A percentile compares a stretch with the other conserved stretches of the same genome.
Conservation (phyloP, 495 filamentous ascomycete genomes). For the Lindgomyces ingoldianus region DNA sequence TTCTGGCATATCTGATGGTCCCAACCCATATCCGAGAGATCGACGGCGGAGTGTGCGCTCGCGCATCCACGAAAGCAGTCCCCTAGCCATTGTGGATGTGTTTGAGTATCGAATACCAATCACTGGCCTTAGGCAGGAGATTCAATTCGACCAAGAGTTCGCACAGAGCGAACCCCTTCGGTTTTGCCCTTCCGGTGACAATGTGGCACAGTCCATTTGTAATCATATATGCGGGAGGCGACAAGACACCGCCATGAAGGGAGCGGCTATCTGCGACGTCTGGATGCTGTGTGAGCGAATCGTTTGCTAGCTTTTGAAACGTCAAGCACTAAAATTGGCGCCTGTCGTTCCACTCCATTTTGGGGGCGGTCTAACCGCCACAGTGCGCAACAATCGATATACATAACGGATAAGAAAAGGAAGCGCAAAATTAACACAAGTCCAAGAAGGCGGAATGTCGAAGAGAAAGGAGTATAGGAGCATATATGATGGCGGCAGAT, state of each 20-base stretch:
- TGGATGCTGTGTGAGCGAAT: background rate
- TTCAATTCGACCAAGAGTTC: background rate
- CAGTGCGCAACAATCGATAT: background rate
- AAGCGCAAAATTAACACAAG: too few species aligned
- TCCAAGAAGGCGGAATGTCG: too few species aligned
- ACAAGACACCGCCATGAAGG: background rate
- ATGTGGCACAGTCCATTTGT: constrained; percentile 4
- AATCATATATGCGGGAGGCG: background rate
- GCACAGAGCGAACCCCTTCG: background rate
- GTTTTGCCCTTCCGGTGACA: background rate
- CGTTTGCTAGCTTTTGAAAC: background rate
- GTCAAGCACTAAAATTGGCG: background rate
- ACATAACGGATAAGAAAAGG: background rate
- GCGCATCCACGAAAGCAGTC: background rate
- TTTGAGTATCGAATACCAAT: background rate
- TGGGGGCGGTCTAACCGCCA: background rate
- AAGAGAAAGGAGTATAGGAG: too few species aligned
- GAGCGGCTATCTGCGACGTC: background rate
- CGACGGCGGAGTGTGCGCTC: background rate
- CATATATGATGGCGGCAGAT: too few species aligned
- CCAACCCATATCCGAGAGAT: background rate
- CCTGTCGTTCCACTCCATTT: background rate
- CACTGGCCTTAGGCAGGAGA: background rate
- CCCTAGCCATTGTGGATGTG: background rate
- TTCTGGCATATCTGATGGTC: background rate